phyloP scores from a whole-genome alignment of 495 filamentous ascomycete species.

The Bryoglossum gracile region DNA sequence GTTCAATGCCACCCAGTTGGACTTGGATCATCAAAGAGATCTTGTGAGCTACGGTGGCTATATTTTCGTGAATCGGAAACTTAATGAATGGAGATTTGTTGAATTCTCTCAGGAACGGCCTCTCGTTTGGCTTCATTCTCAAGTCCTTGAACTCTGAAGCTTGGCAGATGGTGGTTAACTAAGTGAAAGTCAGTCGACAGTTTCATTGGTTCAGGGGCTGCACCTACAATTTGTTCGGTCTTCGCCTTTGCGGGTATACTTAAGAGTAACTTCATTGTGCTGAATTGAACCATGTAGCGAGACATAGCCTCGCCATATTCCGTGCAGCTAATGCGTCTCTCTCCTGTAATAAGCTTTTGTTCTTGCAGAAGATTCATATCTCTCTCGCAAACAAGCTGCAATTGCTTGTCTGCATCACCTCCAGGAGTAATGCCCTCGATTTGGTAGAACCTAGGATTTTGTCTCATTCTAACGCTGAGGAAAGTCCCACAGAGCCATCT shows the following conservation, averaged over 20 bases:
- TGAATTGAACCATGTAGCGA: slow-evolving; percentile 82
- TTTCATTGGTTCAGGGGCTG: slow-evolving; percentile 1
- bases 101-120: slow-evolving; percentile 69
- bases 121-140: slow-evolving; percentile 67
- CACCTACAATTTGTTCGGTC: slow-evolving; percentile 64
- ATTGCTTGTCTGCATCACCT: slow-evolving; percentile 52
- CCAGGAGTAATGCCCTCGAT: slow-evolving; percentile 44
- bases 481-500: slow-evolving; percentile 85
- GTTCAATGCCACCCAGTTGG: slow-evolving; percentile 69
- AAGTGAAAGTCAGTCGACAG: slow-evolving; percentile 29
- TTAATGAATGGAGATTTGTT: slow-evolving; percentile 68
- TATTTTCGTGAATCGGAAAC: slow-evolving; percentile 72
- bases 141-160: slow-evolving; percentile 74
- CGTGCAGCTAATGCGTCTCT: slow-evolving; percentile 53
- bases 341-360: slow-evolving; percentile 46
- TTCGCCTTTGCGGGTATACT: slow-evolving; percentile 51
- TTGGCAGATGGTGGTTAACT: slow-evolving; percentile 61
- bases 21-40: slow-evolving; percentile 79
- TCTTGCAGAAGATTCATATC: slow-evolving; percentile 66
- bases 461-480: slow-evolving; percentile 70
- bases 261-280: slow-evolving; percentile 77
- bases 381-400: slow-evolving; percentile 75
- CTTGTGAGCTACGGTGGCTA: slow-evolving; percentile 70
- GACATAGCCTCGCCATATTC: slow-evolving; percentile 88
- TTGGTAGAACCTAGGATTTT: slow-evolving; percentile 74